A percentile compares a stretch with the other conserved stretches of the same genome.
Evolutionary conservation across 2,329 filamentous ascomycete species (phyloP).

Genomic region (Apiospora phragmitis): DNA sequence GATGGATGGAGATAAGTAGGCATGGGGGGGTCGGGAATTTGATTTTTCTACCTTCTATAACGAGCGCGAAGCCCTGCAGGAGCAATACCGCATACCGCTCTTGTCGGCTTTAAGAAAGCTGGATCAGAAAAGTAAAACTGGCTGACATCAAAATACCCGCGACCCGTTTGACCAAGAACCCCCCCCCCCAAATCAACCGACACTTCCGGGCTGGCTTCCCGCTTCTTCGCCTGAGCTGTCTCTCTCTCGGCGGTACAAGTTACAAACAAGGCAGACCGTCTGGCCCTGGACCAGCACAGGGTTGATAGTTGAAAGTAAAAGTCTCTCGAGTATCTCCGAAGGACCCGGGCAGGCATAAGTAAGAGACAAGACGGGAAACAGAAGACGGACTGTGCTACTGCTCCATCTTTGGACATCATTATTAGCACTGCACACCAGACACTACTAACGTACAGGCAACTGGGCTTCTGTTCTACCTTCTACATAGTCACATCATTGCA

Average conservation of each 20-base stretch:
- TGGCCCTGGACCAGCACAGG: background rate
- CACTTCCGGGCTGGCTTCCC: background rate
- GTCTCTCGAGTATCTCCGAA: background rate
- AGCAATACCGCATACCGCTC: background rate
- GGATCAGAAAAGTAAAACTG: constrained; percentile 7
- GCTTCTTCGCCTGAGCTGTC: background rate
- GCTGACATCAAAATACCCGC: background rate
- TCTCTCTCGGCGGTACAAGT: constrained; percentile 5
- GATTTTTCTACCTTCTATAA: background rate
- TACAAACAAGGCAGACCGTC: background rate
- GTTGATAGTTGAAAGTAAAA: background rate
- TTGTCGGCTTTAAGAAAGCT: constrained; percentile 6
- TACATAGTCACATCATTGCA: background rate
- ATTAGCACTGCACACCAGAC: too few species aligned
- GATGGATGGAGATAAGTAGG: background rate
- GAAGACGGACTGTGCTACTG: too few species aligned
- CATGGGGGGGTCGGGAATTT: background rate
- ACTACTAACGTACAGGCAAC: too few species aligned
- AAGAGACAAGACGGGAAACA: background rate
- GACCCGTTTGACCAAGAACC: background rate
- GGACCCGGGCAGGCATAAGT: background rate
- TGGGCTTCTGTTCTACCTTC: background rate
- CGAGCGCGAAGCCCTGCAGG: background rate
- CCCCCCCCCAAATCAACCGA: constrained; percentile 7
- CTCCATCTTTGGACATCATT: background rate